These are phyloP conservation scores for Uncinocarpus reesii DNA, from an alignment of 2,329 filamentous ascomycete species.

Conservation along the genomic window DNA sequence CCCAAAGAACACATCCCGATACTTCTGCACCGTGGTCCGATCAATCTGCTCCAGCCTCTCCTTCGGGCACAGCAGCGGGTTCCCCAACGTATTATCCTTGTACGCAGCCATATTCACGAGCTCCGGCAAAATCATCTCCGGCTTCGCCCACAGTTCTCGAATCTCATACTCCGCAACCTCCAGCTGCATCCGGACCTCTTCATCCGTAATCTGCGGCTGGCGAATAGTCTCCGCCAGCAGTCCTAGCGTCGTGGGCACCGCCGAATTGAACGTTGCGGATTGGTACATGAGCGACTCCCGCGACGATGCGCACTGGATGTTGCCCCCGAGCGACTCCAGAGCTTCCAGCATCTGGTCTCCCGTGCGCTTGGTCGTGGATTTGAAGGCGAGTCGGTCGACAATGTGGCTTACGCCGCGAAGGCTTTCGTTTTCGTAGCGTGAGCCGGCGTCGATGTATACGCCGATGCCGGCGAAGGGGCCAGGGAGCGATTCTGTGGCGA, in stretches of 20 bases:
- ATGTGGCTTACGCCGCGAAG: conserved; percentile 90
- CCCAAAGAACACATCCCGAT: conserved; percentile 71
- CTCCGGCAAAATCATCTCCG: conserved; percentile 89
- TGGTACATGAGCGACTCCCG: conserved; percentile 98
- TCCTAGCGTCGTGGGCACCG: conserved; percentile 70
- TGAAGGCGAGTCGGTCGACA: conserved; percentile 91
- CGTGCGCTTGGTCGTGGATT: conserved; percentile 61
- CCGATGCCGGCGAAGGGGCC: conserved; percentile 92
- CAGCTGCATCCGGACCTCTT: conserved; percentile 77
- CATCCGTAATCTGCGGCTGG: conserved; percentile 70
- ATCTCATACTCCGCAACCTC: conserved; percentile 93
- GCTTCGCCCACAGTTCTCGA: conserved; percentile 93
- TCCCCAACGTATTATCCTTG: conserved; percentile 90
- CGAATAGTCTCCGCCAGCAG: conserved; percentile 90
- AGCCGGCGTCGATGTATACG: conserved; percentile 91
- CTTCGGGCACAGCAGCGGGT: conserved; percentile 81
- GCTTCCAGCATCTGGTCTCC: conserved; percentile 79
- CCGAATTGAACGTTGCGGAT: conserved; percentile 90
- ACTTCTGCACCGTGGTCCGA: conserved; percentile 61
- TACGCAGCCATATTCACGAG: conserved; percentile 91
- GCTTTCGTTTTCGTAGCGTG: conserved; percentile 77
- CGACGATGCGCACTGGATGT: conserved; percentile 93
- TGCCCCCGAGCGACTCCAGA: conserved; percentile 80
- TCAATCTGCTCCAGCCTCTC: conserved; percentile 70
- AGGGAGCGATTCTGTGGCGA: conserved; percentile 87